phyloP scores from a whole-genome alignment of 257 asterid species.

The Solanum chaucha region DNA sequence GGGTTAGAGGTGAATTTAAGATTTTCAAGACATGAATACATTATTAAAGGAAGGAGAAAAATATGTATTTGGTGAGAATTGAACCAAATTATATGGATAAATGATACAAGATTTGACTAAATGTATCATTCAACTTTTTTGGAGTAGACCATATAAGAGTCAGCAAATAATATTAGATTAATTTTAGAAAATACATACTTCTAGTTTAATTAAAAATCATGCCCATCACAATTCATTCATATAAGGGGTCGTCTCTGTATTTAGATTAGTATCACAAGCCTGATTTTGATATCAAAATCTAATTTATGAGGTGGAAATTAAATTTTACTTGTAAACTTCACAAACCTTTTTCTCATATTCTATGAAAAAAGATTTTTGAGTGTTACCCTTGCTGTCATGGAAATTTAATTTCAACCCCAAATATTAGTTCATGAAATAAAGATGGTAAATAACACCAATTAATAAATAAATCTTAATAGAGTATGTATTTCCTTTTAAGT shows the following conservation, averaged over 20 bases:
- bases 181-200: no score
- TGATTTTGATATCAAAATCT: not conserved
- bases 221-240: not conserved
- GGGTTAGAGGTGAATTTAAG: not conserved
- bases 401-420: not conserved
- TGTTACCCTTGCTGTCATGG: not conserved
- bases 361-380: not conserved
- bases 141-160: no score
- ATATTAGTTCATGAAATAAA: not conserved
- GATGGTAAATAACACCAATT: not conserved
- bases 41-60: not conserved
- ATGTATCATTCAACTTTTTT: not conserved
- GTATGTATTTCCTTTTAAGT: not conserved
- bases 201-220: no score
- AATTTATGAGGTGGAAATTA: not conserved
- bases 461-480: not conserved
- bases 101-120: no score
- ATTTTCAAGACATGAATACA: not conserved
- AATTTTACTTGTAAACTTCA: not conserved
- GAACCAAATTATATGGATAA: not conserved
- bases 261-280: not conserved
- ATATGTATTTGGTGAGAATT: no score
- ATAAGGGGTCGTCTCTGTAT: no score
- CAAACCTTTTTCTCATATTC: not conserved
- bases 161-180: not conserved